Conservation (phyloP, 2,329 filamentous ascomycete species). For the Dactylellina haptotyla region DNA sequence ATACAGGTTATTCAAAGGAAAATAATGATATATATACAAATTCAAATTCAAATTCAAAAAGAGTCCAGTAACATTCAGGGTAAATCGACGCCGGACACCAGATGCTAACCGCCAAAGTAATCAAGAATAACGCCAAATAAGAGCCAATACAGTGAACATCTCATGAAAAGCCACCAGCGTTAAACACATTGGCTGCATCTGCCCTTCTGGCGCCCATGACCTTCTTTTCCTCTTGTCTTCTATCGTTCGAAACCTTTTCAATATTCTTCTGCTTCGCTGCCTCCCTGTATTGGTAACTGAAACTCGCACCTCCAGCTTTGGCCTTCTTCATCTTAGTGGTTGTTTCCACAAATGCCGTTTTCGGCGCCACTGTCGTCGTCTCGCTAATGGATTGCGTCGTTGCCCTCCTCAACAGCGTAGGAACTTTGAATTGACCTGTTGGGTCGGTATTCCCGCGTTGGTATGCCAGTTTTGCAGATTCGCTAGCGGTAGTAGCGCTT, state of each 20-base stretch:
- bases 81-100: slow-evolving; percentile 24
- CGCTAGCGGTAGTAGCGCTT: slow-evolving; percentile 59
- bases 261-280: slow-evolving; percentile 48
- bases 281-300: slow-evolving; percentile 43
- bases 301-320: slow-evolving; percentile 38
- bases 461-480: slow-evolving; percentile 69
- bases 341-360: slow-evolving; percentile 58
- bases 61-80: too few species aligned
- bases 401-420: slow-evolving; percentile 73
- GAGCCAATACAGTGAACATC: too few species aligned
- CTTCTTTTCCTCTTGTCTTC: slow-evolving; percentile 68
- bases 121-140: not conserved
- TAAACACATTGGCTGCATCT: slow-evolving; percentile 62
- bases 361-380: slow-evolving; percentile 58
- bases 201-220: slow-evolving; percentile 69
- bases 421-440: slow-evolving; percentile 71
- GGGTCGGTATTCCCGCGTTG: slow-evolving; percentile 61
- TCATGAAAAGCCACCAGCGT: slow-evolving; percentile 49
- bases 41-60: too few species aligned
- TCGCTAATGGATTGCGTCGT: slow-evolving; percentile 69
- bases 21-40: not conserved
- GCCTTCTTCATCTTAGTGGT: slow-evolving; percentile 56
- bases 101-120: not conserved
- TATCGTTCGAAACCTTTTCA: slow-evolving; percentile 56
- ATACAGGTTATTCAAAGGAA: not conserved